A percentile compares a stretch with the other conserved stretches of the same genome.
These are phyloP conservation scores for Hygrocybe coccinea DNA, from an alignment of 768 basidiomycete genomes.

Conservation along the genomic window DNA sequence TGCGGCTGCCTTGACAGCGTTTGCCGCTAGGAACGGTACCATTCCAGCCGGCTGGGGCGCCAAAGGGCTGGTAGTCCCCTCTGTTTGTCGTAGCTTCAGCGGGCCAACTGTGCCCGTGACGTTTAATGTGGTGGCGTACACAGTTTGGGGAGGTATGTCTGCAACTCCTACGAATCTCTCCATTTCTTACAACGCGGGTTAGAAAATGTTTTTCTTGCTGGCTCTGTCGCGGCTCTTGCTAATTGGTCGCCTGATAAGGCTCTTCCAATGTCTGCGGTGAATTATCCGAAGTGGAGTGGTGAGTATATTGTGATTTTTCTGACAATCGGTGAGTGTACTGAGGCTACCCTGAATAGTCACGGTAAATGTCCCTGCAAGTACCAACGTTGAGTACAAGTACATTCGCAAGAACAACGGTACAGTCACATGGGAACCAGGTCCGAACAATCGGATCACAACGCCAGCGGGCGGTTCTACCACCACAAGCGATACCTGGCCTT, in stretches of 20 bases:
- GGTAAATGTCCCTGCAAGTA: slow-evolving; percentile 52
- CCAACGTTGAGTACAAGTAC: slow-evolving; percentile 65
- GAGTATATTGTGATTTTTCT: slow-evolving; percentile 25
- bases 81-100: slow-evolving; percentile 34
- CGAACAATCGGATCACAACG: slow-evolving; percentile 52
- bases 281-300: slow-evolving; percentile 70
- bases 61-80: slow-evolving; percentile 44
- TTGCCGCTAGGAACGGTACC: slow-evolving; percentile 46
- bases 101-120: slow-evolving; percentile 45
- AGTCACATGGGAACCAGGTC: slow-evolving; percentile 66
- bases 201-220: slow-evolving; percentile 71
- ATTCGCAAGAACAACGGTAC: slow-evolving; percentile 51
- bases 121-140: slow-evolving; percentile 63
- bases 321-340: not conserved
- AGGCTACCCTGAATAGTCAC: slow-evolving; percentile 40
- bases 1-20: slow-evolving; percentile 59
- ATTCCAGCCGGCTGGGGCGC: slow-evolving; percentile 63
- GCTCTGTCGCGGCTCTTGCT: slow-evolving; percentile 49
- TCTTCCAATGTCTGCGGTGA: slow-evolving; percentile 45
- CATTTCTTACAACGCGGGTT: not conserved
- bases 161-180: not conserved
- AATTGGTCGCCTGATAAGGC: slow-evolving; percentile 62
- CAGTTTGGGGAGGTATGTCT: slow-evolving; percentile 51
- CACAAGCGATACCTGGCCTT: slow-evolving; percentile 38
- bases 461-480: slow-evolving; percentile 37